phyloP scores from a whole-genome alignment of 164 flowering plant species.

The Protea cynaroides region DNA sequence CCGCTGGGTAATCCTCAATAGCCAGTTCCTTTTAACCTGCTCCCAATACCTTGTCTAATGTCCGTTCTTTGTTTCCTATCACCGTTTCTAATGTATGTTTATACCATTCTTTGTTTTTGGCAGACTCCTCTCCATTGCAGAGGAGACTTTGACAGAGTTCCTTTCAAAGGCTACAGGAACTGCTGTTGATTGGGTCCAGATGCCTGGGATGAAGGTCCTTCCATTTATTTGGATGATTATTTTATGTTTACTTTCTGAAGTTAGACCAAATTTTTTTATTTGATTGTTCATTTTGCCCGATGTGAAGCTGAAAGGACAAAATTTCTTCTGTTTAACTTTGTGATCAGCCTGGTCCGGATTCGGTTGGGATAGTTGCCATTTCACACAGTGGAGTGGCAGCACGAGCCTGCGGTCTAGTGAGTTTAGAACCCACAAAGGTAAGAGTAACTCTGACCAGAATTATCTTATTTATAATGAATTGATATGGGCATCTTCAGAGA shows the following conservation, averaged over 20 bases:
- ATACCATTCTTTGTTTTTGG: conserved; percentile 8
- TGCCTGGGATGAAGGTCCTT: conserved; percentile 88
- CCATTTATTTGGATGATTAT: not conserved
- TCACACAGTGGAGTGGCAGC: conserved; percentile 77
- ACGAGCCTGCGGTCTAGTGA: conserved; percentile 69
- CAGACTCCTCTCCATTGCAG: conserved; percentile 76
- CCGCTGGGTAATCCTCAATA: conserved; percentile 54
- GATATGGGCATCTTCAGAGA: not conserved
- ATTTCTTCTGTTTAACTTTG: conserved; percentile 3
- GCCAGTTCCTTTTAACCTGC: not conserved
- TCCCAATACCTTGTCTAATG: not conserved
- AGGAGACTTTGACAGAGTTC: conserved; percentile 86
- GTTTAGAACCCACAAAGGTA: conserved; percentile 67
- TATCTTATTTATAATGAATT: not conserved
- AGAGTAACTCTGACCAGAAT: not conserved
- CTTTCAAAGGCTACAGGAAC: conserved; percentile 90
- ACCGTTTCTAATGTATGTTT: not conserved
- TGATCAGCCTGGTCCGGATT: conserved; percentile 85
- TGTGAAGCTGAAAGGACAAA: not conserved
- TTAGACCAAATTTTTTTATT: not conserved
- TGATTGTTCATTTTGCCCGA: not conserved
- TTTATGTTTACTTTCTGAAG: not conserved
- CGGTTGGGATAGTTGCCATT: conserved; percentile 67
- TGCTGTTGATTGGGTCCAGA: conserved; percentile 92
- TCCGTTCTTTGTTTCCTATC: not conserved